Evolutionary conservation across 2,329 filamentous ascomycete species (phyloP), one percentile per base, ranked within the genome.

Genomic region (Diplodia seriata): DNA sequence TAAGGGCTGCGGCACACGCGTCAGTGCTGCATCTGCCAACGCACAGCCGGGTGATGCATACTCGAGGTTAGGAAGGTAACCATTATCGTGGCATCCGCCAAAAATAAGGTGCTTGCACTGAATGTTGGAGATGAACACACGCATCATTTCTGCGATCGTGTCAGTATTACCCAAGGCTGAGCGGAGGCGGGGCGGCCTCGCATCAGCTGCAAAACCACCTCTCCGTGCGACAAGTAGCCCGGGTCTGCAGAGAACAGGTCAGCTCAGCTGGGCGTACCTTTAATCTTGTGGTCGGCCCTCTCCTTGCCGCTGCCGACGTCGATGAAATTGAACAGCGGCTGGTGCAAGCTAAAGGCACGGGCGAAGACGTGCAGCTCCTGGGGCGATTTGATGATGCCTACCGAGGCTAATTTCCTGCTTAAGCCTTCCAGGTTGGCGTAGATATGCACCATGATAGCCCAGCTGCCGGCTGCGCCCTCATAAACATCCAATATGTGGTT

Each of bases 61-160:
- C 57, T 83, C 81, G 59, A 84, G 76, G 31, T 80, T 80, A 26
- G 80, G 75, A 38, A 83, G 76, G 68, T 81, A 83, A 38, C 81
- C 82, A 53, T 80, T 79, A 72, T 84, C 82, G 67, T 82, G 80
- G 69, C 80, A 82, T 8, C 81, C 81, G 23, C 80, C 81, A 69
- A 84, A 84, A 70, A 83, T 78, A 71, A 84, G 80, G 68, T 82
- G 80, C 68, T 79, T 81, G 74, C 81, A 82, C 50, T 82, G 81
- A 18, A 79, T 74, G 67, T 82, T 83, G 51, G 78, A 76, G 69
- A 82, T 75, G 73, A 81, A 83, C 2, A 82, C 77, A 54, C 81
- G 78, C 62, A 84, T 76, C 71, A 80, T 82, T 76, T 83, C 81
- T 76, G 71, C 68, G 8, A 4, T 29, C 8, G 4, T 20, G 38